A percentile compares a stretch with the other conserved stretches of the same genome.
Evolutionary conservation across 164 flowering plant species (phyloP).

Genomic region (Vitis riparia): DNA sequence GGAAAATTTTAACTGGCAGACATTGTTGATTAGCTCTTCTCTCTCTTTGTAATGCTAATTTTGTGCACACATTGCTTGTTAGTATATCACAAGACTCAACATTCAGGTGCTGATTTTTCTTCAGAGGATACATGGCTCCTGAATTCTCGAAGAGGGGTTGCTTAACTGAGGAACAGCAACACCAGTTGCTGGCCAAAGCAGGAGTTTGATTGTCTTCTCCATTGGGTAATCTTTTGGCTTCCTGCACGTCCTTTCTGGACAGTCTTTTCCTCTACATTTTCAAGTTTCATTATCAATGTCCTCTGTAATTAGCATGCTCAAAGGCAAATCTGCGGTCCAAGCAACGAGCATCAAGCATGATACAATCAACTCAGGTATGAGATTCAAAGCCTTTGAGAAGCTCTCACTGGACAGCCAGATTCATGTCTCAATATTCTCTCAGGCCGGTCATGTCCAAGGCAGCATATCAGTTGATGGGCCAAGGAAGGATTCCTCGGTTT

Average conservation of each 20-base stretch:
- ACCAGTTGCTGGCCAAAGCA: conserved; percentile 52
- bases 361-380: conserved; percentile 18
- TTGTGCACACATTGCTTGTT: no score
- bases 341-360: conserved; percentile 39
- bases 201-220: conserved; percentile 67
- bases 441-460: conserved; percentile 22
- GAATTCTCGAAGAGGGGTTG: conserved; percentile 86
- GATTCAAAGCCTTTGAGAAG: conserved; percentile 43
- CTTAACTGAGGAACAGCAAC: conserved; percentile 74
- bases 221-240: conserved; percentile 53
- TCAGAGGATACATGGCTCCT: conserved; percentile 93
- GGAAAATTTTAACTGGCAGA: no score
- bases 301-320: conserved; percentile 53
- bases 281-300: conserved; percentile 4
- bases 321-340: conserved; percentile 55
- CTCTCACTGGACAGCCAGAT: conserved; percentile 35
- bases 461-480: conserved; percentile 40
- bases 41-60: no score
- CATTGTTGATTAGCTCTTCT: no score
- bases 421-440: conserved; percentile 19
- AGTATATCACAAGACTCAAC: no score
- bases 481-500: conserved; percentile 42
- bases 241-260: background rate
- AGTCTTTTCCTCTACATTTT: conserved; percentile 32
- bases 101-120: conserved; percentile 2